Conservation (phyloP, 306 rosid genomes). For the Castanopsis chinensis region DNA sequence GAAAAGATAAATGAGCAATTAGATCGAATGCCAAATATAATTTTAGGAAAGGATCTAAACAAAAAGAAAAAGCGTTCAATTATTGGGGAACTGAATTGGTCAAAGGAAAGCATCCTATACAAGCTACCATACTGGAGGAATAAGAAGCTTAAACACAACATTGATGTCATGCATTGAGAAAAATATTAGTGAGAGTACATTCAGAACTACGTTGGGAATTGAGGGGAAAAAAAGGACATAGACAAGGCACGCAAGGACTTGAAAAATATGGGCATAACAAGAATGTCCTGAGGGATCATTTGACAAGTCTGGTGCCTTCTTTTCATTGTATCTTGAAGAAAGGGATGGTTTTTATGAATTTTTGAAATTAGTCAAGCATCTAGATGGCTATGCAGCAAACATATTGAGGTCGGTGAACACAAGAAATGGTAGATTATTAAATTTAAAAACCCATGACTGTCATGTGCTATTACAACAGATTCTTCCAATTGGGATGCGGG, state of each 20-base stretch:
- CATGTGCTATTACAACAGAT: background rate
- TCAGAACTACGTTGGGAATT: background rate
- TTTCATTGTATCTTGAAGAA: background rate
- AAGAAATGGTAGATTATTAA: background rate
- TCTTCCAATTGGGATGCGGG: background rate
- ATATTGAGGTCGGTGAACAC: background rate
- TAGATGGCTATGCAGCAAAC: background rate
- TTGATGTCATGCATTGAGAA: slow-evolving; percentile 14
- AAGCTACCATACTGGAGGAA: no score
- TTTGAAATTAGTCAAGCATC: background rate
- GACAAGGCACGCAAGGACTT: background rate
- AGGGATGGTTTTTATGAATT: background rate
- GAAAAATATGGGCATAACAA: background rate
- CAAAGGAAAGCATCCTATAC: background rate
- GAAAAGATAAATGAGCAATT: no score
- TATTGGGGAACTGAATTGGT: background rate
- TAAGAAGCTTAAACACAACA: no score
- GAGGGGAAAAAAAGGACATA: background rate
- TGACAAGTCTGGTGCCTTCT: background rate
- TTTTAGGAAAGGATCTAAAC: no score
- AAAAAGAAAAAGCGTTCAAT: no score
- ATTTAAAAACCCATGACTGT: background rate
- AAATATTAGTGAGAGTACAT: background rate
- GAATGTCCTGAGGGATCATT: background rate
- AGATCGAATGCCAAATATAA: no score